Conservation (phyloP, 305 asterid species). For the Fraxinus platypoda region DNA sequence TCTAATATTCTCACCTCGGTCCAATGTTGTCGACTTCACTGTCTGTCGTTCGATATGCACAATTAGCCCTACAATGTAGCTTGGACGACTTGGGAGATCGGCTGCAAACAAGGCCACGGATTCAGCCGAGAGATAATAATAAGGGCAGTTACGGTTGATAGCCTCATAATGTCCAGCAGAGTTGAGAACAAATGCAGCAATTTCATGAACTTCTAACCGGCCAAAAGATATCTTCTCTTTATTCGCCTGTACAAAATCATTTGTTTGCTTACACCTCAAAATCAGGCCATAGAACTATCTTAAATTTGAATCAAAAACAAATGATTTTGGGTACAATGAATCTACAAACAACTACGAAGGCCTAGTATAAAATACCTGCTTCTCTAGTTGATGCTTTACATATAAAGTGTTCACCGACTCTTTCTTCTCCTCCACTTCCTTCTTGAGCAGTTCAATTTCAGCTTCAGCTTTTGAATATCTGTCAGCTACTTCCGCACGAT, state of each 20-base stretch:
- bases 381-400: conserved; percentile 79
- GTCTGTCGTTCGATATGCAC: conserved; percentile 85
- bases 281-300: background rate
- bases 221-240: conserved; percentile 85
- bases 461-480: conserved; percentile 66
- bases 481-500: background rate
- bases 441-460: conserved; percentile 54
- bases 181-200: conserved; percentile 89
- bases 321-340: background rate
- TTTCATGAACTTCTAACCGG: conserved; percentile 71
- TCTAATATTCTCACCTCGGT: conserved; percentile 33
- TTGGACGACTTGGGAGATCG: conserved; percentile 67
- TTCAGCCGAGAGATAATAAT: conserved; percentile 82
- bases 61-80: conserved; percentile 78
- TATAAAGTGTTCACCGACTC: conserved; percentile 72
- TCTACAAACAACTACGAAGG: background rate
- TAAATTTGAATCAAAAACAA: background rate
- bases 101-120: conserved; percentile 81
- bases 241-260: conserved; percentile 51
- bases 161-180: conserved; percentile 81
- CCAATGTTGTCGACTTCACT: conserved; percentile 45
- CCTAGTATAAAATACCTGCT: conserved; percentile 59
- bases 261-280: background rate
- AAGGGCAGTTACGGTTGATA: conserved; percentile 64
- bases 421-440: conserved; percentile 84